These are phyloP conservation scores for Chaetomium tenue DNA, from an alignment of 495 filamentous ascomycete species.

Conservation along the genomic window DNA sequence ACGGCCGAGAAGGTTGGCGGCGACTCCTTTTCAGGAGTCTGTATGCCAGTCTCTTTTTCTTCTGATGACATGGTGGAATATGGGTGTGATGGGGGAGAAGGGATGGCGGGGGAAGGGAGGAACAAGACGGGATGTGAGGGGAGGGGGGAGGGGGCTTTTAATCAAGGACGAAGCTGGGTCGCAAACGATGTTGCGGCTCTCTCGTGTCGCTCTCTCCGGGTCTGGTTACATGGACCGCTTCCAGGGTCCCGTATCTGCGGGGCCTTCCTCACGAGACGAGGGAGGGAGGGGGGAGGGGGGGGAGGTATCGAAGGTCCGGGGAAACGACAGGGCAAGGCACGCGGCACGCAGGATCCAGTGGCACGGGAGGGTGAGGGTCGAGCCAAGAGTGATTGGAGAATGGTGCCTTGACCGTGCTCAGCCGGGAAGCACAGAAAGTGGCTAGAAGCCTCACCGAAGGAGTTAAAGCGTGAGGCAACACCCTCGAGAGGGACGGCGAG, in stretches of 20 bases:
- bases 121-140: not conserved
- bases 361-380: not conserved
- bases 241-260: conserved; percentile 10
- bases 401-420: not conserved
- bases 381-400: no score
- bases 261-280: not conserved
- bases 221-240: not conserved
- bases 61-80: conserved; percentile 34
- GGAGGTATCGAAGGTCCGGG: not conserved
- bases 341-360: conserved; percentile 7
- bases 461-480: conserved; percentile 2
- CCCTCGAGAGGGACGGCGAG: not conserved
- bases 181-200: not conserved
- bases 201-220: not conserved
- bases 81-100: not conserved
- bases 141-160: not conserved
- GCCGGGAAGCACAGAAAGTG: conserved; percentile 18
- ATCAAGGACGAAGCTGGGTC: not conserved
- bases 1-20: conserved; percentile 30
- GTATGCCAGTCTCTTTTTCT: conserved; percentile 24
- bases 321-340: not conserved
- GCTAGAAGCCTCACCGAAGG: conserved; percentile 29
- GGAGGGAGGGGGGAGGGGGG: not conserved
- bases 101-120: not conserved
- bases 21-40: conserved; percentile 30